These are phyloP conservation scores for Globisporangium viniferum DNA, from an alignment of 352 stramenopile species.

Conservation along the genomic window DNA sequence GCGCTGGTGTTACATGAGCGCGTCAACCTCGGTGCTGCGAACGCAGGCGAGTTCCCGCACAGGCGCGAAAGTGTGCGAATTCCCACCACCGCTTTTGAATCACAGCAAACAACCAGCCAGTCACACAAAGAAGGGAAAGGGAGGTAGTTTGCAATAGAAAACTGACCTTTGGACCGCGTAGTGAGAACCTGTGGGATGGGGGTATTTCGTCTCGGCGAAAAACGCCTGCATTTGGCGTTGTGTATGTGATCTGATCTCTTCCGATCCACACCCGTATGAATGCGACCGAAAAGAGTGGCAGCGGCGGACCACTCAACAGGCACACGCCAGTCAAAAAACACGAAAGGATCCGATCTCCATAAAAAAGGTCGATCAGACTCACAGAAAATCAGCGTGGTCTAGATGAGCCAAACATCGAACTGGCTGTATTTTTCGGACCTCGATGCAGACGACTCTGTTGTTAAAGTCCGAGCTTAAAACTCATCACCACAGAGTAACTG, in stretches of 20 bases:
- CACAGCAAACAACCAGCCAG: background rate
- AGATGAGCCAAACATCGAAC: background rate
- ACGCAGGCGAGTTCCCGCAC: background rate
- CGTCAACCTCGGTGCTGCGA: background rate
- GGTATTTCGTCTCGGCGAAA: background rate
- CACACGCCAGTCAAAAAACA: background rate
- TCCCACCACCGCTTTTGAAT: background rate
- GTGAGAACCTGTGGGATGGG: too few relatives aligned
- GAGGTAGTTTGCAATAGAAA: too few relatives aligned
- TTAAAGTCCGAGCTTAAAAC: background rate
- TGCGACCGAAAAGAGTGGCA: background rate
- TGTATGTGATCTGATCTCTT: background rate
- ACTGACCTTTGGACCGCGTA: background rate
- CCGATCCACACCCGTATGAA: background rate
- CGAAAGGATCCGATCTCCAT: too few relatives aligned
- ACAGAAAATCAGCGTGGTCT: background rate
- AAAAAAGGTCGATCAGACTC: background rate
- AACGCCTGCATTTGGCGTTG: background rate
- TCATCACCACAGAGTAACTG: background rate
- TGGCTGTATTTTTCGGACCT: background rate
- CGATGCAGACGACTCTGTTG: background rate
- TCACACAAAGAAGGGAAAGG: background rate
- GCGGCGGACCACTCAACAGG: background rate
- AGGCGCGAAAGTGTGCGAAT: background rate
- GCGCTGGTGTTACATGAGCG: background rate